phyloP scores from a whole-genome alignment of 2,329 filamentous ascomycete genomes.

The Monilinia fructicola region DNA sequence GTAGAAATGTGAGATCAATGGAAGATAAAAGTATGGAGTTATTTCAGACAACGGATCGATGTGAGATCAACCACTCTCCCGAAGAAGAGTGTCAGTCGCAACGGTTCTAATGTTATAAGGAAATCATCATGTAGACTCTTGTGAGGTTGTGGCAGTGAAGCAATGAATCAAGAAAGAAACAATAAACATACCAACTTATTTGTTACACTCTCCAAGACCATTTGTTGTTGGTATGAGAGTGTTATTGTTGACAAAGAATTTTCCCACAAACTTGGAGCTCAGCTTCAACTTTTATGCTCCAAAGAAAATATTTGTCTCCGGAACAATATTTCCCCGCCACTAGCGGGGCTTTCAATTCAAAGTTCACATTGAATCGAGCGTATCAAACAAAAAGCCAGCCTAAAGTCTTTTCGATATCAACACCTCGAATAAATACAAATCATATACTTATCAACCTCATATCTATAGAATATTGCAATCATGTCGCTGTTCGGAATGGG shows the following conservation, averaged over 20 bases:
- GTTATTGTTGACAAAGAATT: slow-evolving; percentile 2
- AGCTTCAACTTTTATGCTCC: slow-evolving; percentile 8
- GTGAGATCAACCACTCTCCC: slow-evolving; percentile 52
- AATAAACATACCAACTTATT: background rate
- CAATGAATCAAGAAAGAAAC: background rate
- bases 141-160: background rate
- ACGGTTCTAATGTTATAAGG: slow-evolving; percentile 55
- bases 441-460: background rate
- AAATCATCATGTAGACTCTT: slow-evolving; percentile 48
- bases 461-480: slow-evolving; percentile 37
- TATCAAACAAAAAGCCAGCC: slow-evolving; percentile 3
- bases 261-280: background rate
- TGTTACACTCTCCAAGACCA: slow-evolving; percentile 6
- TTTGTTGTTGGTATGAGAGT: slow-evolving; percentile 13
- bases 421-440: background rate
- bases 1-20: slow-evolving; percentile 8
- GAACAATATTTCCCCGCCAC: slow-evolving; percentile 12
- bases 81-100: slow-evolving; percentile 53
- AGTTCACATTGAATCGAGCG: background rate
- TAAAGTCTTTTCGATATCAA: background rate
- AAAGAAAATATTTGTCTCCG: slow-evolving; percentile 10
- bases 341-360: slow-evolving; percentile 17
- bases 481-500: slow-evolving; percentile 75
- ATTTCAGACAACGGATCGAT: slow-evolving; percentile 48
- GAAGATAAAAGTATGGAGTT: slow-evolving; percentile 19